Conservation (phyloP, 306 rosid species). For the Rubus idaeus region DNA sequence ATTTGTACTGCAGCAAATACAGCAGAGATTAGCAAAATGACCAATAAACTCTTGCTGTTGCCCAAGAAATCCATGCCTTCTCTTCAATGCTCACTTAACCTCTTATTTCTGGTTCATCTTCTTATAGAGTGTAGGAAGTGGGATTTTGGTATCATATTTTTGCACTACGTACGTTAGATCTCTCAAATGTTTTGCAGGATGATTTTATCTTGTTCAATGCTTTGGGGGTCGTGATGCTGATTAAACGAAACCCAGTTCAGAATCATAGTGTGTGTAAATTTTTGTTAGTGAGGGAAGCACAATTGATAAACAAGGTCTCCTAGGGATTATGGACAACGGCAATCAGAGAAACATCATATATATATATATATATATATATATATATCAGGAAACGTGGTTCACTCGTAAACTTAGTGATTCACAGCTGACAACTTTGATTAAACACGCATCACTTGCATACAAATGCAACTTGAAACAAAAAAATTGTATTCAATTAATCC, state of each 20-base stretch:
- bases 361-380: too few relatives aligned
- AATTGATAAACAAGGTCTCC: background rate
- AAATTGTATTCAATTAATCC: too few relatives aligned
- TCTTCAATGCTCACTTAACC: conserved; percentile 11
- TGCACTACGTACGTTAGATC: background rate
- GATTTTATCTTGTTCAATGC: conserved; percentile 32
- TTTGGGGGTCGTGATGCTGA: conserved; percentile 19
- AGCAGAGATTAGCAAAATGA: conserved; percentile 36
- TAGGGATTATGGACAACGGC: too few relatives aligned
- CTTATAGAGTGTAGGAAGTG: conserved; percentile 31
- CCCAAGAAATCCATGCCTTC: conserved; percentile 39
- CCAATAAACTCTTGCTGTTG: conserved; percentile 17
- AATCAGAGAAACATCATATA: too few relatives aligned
- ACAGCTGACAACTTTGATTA: too few relatives aligned
- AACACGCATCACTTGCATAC: too few relatives aligned
- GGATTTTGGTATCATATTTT: conserved; percentile 13
- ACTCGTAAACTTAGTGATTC: too few relatives aligned
- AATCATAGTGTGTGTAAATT: background rate
- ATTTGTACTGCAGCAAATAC: conserved; percentile 37
- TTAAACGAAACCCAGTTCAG: conserved; percentile 8
- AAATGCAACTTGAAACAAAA: too few relatives aligned
- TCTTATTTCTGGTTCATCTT: background rate
- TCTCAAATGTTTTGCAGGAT: background rate
- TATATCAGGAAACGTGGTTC: too few relatives aligned
- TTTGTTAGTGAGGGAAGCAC: background rate